Evolutionary conservation across 805 yeast species (phyloP).

Genomic region (Priceomyces medius): DNA sequence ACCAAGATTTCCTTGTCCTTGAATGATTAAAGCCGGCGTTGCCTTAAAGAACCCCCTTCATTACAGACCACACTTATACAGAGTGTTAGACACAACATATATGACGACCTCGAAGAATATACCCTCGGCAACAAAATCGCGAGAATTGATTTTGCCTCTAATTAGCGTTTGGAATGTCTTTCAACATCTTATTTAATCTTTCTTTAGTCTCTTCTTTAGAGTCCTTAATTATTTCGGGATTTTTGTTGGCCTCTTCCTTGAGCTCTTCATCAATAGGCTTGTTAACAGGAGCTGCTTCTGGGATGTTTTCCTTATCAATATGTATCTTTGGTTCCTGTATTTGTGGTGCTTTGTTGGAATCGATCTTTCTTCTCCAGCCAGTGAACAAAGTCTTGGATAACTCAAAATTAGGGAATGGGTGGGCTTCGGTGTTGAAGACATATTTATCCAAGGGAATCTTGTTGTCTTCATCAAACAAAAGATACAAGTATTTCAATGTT

Average conservation of each 20-base stretch:
- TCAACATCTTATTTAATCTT: constrained; percentile 21
- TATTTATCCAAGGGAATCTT: constrained; percentile 64
- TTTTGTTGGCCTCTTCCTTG: constrained; percentile 32
- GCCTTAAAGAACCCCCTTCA: no score
- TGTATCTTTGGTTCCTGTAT: constrained; percentile 13
- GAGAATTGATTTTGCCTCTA: no score
- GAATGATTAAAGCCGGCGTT: no score
- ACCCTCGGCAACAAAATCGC: no score
- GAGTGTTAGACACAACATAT: no score
- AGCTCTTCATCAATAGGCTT: constrained; percentile 36
- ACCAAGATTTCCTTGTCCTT: no score
- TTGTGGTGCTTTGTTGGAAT: constrained; percentile 16
- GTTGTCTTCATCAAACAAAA: constrained; percentile 67
- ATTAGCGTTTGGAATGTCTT: constrained; percentile 8
- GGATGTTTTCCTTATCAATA: constrained; percentile 30
- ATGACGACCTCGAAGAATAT: no score
- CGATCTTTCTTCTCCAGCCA: constrained; percentile 54
- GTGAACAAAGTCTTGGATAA: constrained; percentile 52
- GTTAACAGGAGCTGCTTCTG: constrained; percentile 43
- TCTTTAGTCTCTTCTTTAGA: constrained; percentile 25
- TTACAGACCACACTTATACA: no score
- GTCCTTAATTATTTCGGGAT: constrained; percentile 30
- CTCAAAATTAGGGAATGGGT: constrained; percentile 78
- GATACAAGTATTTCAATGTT: constrained; percentile 80
- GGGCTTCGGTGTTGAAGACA: constrained; percentile 92